Conservation (phyloP, 495 filamentous ascomycete species). For the Monascus purpureus region DNA sequence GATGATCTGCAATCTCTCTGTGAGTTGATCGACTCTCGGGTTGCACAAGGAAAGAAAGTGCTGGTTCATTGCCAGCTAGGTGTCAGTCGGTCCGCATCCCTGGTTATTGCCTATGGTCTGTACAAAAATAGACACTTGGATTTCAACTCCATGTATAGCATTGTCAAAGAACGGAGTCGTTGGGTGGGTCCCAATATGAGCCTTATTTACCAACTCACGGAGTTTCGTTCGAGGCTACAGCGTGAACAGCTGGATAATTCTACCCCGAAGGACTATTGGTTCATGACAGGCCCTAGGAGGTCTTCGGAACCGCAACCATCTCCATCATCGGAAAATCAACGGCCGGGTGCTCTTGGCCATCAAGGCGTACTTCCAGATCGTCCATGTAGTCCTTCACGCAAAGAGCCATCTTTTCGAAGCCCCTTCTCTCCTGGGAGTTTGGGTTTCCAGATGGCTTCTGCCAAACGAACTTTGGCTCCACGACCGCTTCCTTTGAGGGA, state of each 20-base stretch:
- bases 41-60: slow-evolving; percentile 69
- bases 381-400: too few relatives aligned
- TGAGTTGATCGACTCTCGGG: slow-evolving; percentile 68
- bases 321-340: neutral
- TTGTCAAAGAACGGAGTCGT: slow-evolving; percentile 74
- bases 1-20: slow-evolving; percentile 75
- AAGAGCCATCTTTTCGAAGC: neutral
- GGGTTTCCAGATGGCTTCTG: slow-evolving; percentile 15
- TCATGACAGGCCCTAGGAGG: slow-evolving; percentile 13
- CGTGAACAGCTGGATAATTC: slow-evolving; percentile 31
- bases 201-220: slow-evolving; percentile 90
- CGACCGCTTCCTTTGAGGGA: slow-evolving; percentile 30
- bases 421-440: slow-evolving; percentile 8
- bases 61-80: slow-evolving; percentile 93
- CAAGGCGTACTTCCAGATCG: too few relatives aligned
- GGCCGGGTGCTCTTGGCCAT: neutral
- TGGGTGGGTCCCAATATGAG: slow-evolving; percentile 99
- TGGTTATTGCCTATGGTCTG: slow-evolving; percentile 92
- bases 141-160: slow-evolving; percentile 87
- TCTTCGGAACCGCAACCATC: slow-evolving; percentile 21
- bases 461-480: slow-evolving; percentile 27
- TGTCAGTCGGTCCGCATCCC: slow-evolving; percentile 87
- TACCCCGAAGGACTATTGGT: slow-evolving; percentile 23
- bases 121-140: slow-evolving; percentile 77
- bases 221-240: slow-evolving; percentile 45